Base-by-base conservation (phyloP, 2,329 filamentous ascomycete genomes). In the Penicillium thymicola region DNA sequence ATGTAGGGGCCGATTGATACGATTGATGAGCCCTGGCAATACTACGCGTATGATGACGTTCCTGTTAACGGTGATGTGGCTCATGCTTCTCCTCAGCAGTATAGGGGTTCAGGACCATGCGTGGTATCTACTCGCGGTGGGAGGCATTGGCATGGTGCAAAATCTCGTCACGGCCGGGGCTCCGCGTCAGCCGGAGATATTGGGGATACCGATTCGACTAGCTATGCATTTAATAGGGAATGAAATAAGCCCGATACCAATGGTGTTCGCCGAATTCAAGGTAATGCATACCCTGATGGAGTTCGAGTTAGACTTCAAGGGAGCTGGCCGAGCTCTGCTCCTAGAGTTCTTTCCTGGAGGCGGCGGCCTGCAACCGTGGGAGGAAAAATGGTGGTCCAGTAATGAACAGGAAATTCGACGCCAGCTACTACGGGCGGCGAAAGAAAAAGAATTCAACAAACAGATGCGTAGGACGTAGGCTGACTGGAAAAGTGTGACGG, bases 51-150 rank as follows among this genome's bases (percentile, higher is more conserved):
- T 25, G 32, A 23, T 48, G 14, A 27, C 32, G 21, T 48, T 48
- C 23, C 14, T 48, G 32, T 27, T 48, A 18, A 23, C 32, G 10
- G 45, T 37, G 7, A 36, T 76, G 9, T 80, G 76, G 78, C 63
- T 77, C 2, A 59, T 71, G 1, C 67, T 80, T 3, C 68, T 79
- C 2, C 74, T 79, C 25, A 72, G 71, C 1, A 74, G 72, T 0
- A 64, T 73, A 0, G 76, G 73, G 0, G 41, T 77, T 3, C 65
- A 70, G n/a, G 34, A 67, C 4, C 58, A 77, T 37, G 68, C 73
- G 1, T 80, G 77, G 76, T 77, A 67, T 57, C 61, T 79, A 9
- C 63, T 79, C 5, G 73, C 65, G 0, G 67, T 78, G 5, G 77
- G 77, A 0, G 69, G 66, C 4, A 60, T 78, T 14, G 55, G 55